Evolutionary conservation across 2,329 filamentous ascomycete species (phyloP).

Genomic region (Hypoxylon sp.): DNA sequence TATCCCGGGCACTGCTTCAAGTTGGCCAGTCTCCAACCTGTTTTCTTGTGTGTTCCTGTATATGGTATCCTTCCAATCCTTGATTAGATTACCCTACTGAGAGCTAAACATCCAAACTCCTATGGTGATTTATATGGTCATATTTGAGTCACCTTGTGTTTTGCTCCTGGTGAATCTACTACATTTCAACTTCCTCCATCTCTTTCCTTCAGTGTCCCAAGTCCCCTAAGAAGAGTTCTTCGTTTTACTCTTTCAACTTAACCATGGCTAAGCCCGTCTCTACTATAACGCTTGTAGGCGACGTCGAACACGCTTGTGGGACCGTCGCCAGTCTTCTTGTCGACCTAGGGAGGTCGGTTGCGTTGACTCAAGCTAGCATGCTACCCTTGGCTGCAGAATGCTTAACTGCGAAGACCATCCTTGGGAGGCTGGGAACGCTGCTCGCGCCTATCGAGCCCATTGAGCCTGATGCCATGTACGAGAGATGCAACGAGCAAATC

Average conservation of each 20-base stretch:
- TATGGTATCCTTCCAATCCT: not conserved
- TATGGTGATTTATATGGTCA: not conserved
- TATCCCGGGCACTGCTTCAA: not conserved
- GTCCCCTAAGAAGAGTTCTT: too few relatives aligned
- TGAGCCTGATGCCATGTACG: not conserved
- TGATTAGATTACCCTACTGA: too few relatives aligned
- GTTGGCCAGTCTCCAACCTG: not conserved
- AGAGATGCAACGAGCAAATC: conserved; percentile 12
- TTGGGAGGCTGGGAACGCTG: conserved; percentile 25
- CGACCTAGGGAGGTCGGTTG: conserved; percentile 28
- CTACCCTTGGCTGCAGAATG: conserved; percentile 40
- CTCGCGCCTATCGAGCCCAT: conserved; percentile 16
- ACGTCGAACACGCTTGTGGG: conserved; percentile 35
- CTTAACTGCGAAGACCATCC: conserved; percentile 32
- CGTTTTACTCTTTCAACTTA: not conserved
- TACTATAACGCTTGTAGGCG: conserved; percentile 25
- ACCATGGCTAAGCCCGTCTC: conserved; percentile 35
- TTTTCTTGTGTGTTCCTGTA: not conserved
- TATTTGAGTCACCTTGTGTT: not conserved
- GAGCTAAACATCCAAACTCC: not conserved
- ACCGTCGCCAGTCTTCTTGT: conserved; percentile 32
- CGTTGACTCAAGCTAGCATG: conserved; percentile 28
- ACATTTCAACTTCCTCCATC: not conserved
- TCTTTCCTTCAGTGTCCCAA: not conserved
- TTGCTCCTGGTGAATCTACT: not conserved